These are phyloP conservation scores for Funneliformis geosporum DNA, from an alignment of 192 early-diverging fungal species.

Conservation along the genomic window DNA sequence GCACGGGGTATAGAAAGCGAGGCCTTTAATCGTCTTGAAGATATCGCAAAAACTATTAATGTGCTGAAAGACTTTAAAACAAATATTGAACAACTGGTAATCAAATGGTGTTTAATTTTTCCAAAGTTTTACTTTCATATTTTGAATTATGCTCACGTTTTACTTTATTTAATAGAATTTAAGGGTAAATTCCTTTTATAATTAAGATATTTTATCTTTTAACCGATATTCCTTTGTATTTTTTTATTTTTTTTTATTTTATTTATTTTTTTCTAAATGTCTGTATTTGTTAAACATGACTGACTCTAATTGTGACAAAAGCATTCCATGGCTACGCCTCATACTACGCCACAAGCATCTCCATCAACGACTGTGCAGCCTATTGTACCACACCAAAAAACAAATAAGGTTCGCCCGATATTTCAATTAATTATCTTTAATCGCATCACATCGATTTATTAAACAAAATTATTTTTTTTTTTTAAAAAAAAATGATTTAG, in stretches of 20 bases:
- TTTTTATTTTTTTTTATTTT: neutral
- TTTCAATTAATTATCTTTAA: neutral
- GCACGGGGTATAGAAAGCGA: constrained; percentile 22
- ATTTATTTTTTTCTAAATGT: neutral
- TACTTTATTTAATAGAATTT: constrained; percentile 5
- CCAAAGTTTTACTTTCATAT: too few species aligned
- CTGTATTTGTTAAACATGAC: too few species aligned
- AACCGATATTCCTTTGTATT: neutral
- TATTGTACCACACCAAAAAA: neutral
- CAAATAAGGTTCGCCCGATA: neutral
- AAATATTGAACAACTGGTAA: constrained; percentile 21
- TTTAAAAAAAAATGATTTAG: constrained; percentile 15
- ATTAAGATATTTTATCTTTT: neutral
- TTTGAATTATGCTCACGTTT: neutral
- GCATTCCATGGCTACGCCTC: neutral
- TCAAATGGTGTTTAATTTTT: too few species aligned
- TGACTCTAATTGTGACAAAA: too few species aligned
- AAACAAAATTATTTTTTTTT: neutral
- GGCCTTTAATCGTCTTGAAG: constrained; percentile 33
- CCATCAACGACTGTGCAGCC: neutral
- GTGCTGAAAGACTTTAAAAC: constrained; percentile 33
- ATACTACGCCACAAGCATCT: neutral
- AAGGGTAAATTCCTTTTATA: neutral
- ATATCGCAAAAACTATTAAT: constrained; percentile 25
- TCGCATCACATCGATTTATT: neutral